Conservation (phyloP, 129 eudicot species). For the Helianthus annuus region DNA sequence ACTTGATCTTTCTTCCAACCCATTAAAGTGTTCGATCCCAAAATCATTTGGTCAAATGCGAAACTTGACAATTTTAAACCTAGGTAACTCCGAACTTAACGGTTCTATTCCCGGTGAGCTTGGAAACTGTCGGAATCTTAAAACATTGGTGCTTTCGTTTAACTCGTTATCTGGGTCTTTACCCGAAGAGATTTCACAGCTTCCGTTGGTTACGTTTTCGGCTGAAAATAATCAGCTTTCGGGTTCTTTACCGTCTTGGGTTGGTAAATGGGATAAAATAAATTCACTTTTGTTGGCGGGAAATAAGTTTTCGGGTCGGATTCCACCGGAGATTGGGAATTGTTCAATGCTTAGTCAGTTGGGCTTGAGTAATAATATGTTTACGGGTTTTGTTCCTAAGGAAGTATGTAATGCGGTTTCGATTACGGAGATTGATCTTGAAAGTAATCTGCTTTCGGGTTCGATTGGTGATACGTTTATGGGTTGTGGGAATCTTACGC, state of each 20-base stretch:
- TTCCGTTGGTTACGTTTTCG: constrained; percentile 50
- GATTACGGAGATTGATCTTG: constrained; percentile 58
- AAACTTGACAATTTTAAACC: constrained; percentile 53
- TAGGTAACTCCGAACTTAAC: constrained; percentile 55
- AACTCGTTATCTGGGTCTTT: constrained; percentile 61
- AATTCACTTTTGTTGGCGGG: constrained; percentile 59
- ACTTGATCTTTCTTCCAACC: constrained; percentile 73
- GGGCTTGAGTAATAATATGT: constrained; percentile 56
- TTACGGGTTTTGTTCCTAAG: constrained; percentile 66
- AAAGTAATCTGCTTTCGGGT: constrained; percentile 59
- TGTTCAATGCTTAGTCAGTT: constrained; percentile 53
- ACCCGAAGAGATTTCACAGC: constrained; percentile 56
- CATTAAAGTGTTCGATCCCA: constrained; percentile 66
- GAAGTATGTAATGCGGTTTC: constrained; percentile 61
- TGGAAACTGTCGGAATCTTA: constrained; percentile 58
- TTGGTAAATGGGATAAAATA: constrained; percentile 61
- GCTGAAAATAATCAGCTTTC: constrained; percentile 68
- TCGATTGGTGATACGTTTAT: constrained; percentile 60
- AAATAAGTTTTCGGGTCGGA: constrained; percentile 55
- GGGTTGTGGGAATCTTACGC: constrained; percentile 59
- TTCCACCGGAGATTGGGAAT: constrained; percentile 73
- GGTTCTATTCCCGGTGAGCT: constrained; percentile 69
- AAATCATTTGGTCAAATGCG: constrained; percentile 43
- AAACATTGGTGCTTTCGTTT: constrained; percentile 62
- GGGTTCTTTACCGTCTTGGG: constrained; percentile 63